Conservation (phyloP, 257 asterid species). For the Gardenia jasminoides region DNA sequence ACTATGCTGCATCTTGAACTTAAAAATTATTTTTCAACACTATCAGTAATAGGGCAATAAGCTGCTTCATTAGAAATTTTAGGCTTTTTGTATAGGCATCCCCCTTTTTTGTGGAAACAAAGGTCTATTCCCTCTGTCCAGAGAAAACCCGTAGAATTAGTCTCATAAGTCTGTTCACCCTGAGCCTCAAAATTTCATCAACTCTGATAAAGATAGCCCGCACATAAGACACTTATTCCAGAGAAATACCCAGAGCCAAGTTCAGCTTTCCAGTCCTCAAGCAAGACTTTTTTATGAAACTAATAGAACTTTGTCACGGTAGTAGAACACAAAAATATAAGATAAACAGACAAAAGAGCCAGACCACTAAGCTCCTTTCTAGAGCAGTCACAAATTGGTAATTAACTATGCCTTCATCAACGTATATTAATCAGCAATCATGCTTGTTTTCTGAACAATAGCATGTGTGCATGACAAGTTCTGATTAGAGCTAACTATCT, state of each 20-base stretch:
- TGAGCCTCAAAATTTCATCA: no score
- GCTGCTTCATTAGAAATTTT: not conserved
- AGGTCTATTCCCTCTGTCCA: not conserved
- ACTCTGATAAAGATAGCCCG: no score
- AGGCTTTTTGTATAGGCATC: not conserved
- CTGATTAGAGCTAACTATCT: not conserved
- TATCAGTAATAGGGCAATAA: not conserved
- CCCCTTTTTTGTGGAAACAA: not conserved
- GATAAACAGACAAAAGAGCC: not conserved
- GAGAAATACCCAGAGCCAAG: not conserved
- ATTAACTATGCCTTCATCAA: not conserved
- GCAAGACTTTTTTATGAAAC: not conserved
- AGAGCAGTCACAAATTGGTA: not conserved
- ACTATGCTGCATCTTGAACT: not conserved
- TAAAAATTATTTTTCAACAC: not conserved
- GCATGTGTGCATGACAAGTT: not conserved
- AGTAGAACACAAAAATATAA: not conserved
- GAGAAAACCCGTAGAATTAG: not conserved
- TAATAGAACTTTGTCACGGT: not conserved
- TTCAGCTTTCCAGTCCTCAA: not conserved
- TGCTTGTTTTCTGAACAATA: not conserved
- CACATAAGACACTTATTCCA: no score
- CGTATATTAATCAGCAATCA: not conserved
- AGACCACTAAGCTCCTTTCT: not conserved
- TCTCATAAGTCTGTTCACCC: not conserved